Percentiles rank a stretch among this genome's conserved stretches.
Conservation (phyloP, 2,329 filamentous ascomycete genomes). For the Fusarium algeriense region DNA sequence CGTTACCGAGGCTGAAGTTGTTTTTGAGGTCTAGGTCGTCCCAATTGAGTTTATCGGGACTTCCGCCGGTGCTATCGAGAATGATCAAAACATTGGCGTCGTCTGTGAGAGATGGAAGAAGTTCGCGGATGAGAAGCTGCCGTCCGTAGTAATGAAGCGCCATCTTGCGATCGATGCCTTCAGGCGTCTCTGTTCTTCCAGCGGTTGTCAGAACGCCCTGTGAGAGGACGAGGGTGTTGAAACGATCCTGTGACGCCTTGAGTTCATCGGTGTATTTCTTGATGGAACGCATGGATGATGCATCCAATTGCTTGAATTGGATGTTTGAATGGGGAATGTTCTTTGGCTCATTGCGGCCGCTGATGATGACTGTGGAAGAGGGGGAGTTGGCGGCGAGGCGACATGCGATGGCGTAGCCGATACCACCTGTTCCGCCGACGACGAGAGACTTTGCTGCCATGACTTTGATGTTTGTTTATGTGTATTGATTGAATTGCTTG, state of each 20-base stretch:
- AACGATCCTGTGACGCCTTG: slow-evolving; percentile 41
- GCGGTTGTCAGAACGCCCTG: slow-evolving; percentile 54
- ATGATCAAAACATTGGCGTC: slow-evolving; percentile 57
- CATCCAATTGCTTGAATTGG: slow-evolving; percentile 50
- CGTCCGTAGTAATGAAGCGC: slow-evolving; percentile 61
- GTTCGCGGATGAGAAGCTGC: slow-evolving; percentile 57
- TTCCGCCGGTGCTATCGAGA: slow-evolving; percentile 49
- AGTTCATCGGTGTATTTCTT: slow-evolving; percentile 50
- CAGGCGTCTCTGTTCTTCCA: slow-evolving; percentile 56
- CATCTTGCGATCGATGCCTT: slow-evolving; percentile 61
- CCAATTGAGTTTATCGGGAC: slow-evolving; percentile 52
- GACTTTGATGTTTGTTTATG: too few relatives aligned
- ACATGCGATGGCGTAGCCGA: slow-evolving; percentile 54
- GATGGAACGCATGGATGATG: slow-evolving; percentile 51
- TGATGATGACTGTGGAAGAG: slow-evolving; percentile 50
- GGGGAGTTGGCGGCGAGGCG: slow-evolving; percentile 48
- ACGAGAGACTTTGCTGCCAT: slow-evolving; percentile 49
- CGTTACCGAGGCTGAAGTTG: slow-evolving; percentile 50
- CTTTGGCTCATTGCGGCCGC: slow-evolving; percentile 49
- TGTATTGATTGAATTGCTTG: too few relatives aligned
- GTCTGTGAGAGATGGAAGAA: slow-evolving; percentile 53
- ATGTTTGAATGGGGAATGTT: slow-evolving; percentile 51
- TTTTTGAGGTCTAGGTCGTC: slow-evolving; percentile 56
- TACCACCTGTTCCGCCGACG: slow-evolving; percentile 53
- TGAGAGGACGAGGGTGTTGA: slow-evolving; percentile 56